Evolutionary conservation across 768 basidiomycete genomes (phyloP).

Genomic region (Lactarius trivialis): DNA sequence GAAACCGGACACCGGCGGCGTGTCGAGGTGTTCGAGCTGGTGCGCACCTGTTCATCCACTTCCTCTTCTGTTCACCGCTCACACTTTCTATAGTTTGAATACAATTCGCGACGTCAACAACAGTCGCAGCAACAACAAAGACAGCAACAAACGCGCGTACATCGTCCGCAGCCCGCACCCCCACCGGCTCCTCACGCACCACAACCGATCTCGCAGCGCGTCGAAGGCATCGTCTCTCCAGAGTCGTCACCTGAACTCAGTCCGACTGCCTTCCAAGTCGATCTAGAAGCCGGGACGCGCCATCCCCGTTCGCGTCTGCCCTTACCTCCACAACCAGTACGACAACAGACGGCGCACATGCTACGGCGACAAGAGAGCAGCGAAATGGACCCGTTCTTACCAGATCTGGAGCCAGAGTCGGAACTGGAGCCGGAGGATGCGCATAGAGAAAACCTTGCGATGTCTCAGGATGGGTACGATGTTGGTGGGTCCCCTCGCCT

Average conservation of each 20-base stretch:
- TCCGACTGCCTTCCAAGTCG: slow-evolving; percentile 9
- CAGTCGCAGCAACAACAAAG: slow-evolving; percentile 5
- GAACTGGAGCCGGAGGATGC: background rate
- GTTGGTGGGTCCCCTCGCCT: background rate
- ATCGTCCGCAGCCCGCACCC: slow-evolving; percentile 10
- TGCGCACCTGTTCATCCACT: slow-evolving; percentile 29
- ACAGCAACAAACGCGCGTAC: slow-evolving; percentile 5
- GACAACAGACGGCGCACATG: background rate
- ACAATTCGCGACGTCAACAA: slow-evolving; percentile 12
- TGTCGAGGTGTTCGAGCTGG: slow-evolving; percentile 50
- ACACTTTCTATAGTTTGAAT: slow-evolving; percentile 18
- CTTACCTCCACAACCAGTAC: background rate
- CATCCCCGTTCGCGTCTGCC: background rate
- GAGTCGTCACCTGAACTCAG: slow-evolving; percentile 21
- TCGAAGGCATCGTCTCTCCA: slow-evolving; percentile 19
- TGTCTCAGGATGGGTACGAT: slow-evolving; percentile 1
- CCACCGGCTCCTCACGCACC: slow-evolving; percentile 12
- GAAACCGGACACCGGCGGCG: slow-evolving; percentile 45
- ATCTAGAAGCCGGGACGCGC: slow-evolving; percentile 12
- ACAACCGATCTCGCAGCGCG: slow-evolving; percentile 22
- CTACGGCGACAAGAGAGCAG: slow-evolving; percentile 17
- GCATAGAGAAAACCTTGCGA: background rate
- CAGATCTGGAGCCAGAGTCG: slow-evolving; percentile 8
- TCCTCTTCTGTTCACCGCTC: background rate
- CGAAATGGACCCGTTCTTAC: slow-evolving; percentile 21